A percentile compares a stretch with the other conserved stretches of the same genome.
These are phyloP conservation scores for Acacia acuminata DNA, from an alignment of 306 rosid species.

Conservation along the genomic window DNA sequence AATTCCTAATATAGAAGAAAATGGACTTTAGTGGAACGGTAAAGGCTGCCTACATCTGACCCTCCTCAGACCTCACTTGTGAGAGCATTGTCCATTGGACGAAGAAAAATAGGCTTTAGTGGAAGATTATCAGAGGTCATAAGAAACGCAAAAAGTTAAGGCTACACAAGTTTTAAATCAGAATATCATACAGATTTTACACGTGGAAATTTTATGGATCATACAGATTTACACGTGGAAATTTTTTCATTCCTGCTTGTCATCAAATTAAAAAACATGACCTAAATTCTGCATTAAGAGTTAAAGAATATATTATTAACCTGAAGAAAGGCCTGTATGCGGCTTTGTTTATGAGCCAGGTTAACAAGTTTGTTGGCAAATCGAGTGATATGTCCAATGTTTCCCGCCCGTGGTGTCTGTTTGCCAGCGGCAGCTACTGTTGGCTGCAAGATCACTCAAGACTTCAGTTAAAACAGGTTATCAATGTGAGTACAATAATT, in stretches of 20 bases:
- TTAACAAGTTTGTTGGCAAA: slow-evolving; percentile 80
- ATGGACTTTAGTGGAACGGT: neutral
- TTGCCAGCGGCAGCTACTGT: slow-evolving; percentile 68
- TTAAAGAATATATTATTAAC: slow-evolving; percentile 41
- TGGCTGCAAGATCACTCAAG: slow-evolving; percentile 63
- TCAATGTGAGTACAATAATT: neutral
- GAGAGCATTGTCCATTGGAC: too few relatives aligned
- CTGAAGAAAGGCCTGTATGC: slow-evolving; percentile 73
- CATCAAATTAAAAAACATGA: neutral
- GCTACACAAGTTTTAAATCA: neutral
- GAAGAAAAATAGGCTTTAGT: neutral
- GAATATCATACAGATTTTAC: neutral
- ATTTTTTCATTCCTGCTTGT: neutral
- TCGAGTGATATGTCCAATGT: slow-evolving; percentile 85
- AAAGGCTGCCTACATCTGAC: too few relatives aligned
- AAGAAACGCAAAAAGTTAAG: slow-evolving; percentile 12
- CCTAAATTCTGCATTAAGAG: neutral
- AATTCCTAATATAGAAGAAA: slow-evolving; percentile 16
- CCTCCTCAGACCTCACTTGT: too few relatives aligned
- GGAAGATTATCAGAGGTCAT: neutral
- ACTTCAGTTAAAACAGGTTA: slow-evolving; percentile 17
- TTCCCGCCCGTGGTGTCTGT: slow-evolving; percentile 74
- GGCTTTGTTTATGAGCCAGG: slow-evolving; percentile 62
- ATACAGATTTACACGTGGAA: neutral
- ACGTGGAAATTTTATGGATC: slow-evolving; percentile 1